Evolutionary conservation across 1,284 basidiomycete species (phyloP).

Genomic region (Calocybe gambosa): DNA sequence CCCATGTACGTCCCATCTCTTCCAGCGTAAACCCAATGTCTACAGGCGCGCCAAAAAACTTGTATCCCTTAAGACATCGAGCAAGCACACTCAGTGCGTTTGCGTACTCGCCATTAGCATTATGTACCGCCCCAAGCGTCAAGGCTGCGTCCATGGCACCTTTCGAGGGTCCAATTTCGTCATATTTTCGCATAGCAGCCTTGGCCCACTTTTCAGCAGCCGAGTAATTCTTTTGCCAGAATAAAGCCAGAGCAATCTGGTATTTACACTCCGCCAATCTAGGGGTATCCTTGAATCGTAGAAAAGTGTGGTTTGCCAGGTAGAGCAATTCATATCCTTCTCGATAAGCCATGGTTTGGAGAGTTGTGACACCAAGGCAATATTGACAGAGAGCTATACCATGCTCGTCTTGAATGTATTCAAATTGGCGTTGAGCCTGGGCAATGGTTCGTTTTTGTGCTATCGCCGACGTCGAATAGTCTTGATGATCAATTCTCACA

Average conservation of each 20-base stretch:
- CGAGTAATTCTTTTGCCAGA: not conserved
- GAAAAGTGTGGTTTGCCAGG: slow-evolving; percentile 3
- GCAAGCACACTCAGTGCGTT: not conserved
- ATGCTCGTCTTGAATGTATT: not conserved
- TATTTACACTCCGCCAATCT: not conserved
- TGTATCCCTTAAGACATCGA: not conserved
- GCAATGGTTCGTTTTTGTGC: not conserved
- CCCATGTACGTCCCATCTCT: not conserved
- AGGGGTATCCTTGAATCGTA: not conserved
- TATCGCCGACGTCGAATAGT: not conserved
- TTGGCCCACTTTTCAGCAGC: not conserved
- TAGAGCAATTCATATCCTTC: not conserved
- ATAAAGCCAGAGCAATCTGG: not conserved
- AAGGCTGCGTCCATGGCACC: not conserved
- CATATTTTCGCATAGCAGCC: not conserved
- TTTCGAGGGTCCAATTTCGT: not conserved
- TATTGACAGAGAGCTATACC: slow-evolving; percentile 4
- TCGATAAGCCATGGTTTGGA: not conserved
- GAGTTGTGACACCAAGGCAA: not conserved
- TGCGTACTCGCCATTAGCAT: not conserved
- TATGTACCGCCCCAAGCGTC: not conserved
- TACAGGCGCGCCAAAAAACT: not conserved
- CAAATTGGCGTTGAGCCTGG: slow-evolving; percentile 5
- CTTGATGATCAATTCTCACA: not conserved
- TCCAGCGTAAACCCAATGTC: slow-evolving; percentile 13